Percentiles rank a stretch among this genome's conserved stretches.
These are phyloP conservation scores for Alternaria ventricosa DNA, from an alignment of 2,329 filamentous ascomycete species.

Conservation along the genomic window DNA sequence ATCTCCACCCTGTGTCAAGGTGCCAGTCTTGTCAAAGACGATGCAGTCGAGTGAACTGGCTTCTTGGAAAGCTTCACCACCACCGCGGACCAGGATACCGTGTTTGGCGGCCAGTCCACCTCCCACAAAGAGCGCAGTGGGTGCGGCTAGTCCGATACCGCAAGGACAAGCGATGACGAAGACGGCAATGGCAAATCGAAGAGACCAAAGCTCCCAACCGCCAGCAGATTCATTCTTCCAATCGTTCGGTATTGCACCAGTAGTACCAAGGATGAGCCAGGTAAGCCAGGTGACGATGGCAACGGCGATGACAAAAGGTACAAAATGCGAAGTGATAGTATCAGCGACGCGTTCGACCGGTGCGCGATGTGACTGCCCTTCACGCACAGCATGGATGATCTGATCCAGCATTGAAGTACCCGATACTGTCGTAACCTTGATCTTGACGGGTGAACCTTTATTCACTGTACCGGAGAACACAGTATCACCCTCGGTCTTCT, in stretches of 20 bases:
- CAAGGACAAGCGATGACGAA: constrained; percentile 89
- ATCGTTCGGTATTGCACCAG: constrained; percentile 62
- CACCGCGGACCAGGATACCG: constrained; percentile 83
- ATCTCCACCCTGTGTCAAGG: constrained; percentile 74
- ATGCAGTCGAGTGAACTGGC: constrained; percentile 78
- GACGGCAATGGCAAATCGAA: constrained; percentile 84
- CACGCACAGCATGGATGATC: constrained; percentile 77
- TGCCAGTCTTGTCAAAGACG: constrained; percentile 90
- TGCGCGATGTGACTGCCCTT: constrained; percentile 77
- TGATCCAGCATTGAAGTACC: constrained; percentile 80
- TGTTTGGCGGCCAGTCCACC: constrained; percentile 79
- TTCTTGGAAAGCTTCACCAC: constrained; percentile 85
- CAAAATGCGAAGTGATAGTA: constrained; percentile 75
- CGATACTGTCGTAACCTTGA: constrained; percentile 68
- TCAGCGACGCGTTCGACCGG: constrained; percentile 79
- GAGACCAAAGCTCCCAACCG: constrained; percentile 75
- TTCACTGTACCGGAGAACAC: constrained; percentile 80
- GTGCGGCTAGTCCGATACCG: constrained; percentile 82
- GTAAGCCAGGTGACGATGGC: constrained; percentile 74
- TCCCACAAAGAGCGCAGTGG: constrained; percentile 83
- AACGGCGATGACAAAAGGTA: constrained; percentile 72
- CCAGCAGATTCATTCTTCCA: constrained; percentile 63
- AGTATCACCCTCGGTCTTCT: constrained; percentile 67
- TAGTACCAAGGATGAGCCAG: constrained; percentile 71
- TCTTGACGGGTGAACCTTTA: constrained; percentile 66